phyloP scores from a whole-genome alignment of 1,284 basidiomycete species.

The Trametes versicolor region DNA sequence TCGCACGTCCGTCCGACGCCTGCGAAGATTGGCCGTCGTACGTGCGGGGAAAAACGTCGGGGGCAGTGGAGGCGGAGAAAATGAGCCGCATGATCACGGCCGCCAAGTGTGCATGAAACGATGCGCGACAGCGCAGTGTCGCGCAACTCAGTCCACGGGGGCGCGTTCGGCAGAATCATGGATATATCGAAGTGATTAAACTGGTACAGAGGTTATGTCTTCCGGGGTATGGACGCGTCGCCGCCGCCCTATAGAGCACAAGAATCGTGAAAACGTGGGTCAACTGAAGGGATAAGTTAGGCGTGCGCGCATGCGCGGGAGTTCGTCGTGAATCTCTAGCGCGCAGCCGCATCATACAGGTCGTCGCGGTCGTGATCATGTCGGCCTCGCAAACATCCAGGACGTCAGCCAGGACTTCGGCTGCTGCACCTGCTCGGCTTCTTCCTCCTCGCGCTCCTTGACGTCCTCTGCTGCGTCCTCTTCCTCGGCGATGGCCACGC shows the following conservation, averaged over 20 bases:
- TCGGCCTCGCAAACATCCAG: slow-evolving; percentile 64
- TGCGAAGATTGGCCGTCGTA: slow-evolving; percentile 39
- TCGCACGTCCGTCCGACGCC: not conserved
- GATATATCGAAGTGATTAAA: slow-evolving; percentile 38
- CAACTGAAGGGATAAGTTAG: slow-evolving; percentile 34
- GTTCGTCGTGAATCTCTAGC: slow-evolving; percentile 5
- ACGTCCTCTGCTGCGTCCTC: slow-evolving; percentile 61
- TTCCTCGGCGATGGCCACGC: slow-evolving; percentile 75
- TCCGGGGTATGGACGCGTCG: slow-evolving; percentile 31
- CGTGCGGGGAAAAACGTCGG: slow-evolving; percentile 41
- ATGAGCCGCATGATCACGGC: slow-evolving; percentile 36
- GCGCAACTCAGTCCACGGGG: slow-evolving; percentile 26
- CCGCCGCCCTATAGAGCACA: slow-evolving; percentile 13
- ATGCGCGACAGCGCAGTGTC: slow-evolving; percentile 7
- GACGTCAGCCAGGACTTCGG: slow-evolving; percentile 67
- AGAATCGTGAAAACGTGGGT: slow-evolving; percentile 15
- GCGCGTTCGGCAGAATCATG: slow-evolving; percentile 39
- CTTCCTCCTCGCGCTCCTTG: slow-evolving; percentile 60
- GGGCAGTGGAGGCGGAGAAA: slow-evolving; percentile 22
- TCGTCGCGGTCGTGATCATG: slow-evolving; percentile 30
- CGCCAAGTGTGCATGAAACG: slow-evolving; percentile 1
- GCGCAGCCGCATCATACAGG: slow-evolving; percentile 24
- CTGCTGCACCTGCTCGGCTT: slow-evolving; percentile 55
- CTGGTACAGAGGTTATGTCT: slow-evolving; percentile 35
- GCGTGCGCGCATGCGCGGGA: not conserved